Conservation (phyloP, 2,329 filamentous ascomycete species). For the Diaporthe sp. region DNA sequence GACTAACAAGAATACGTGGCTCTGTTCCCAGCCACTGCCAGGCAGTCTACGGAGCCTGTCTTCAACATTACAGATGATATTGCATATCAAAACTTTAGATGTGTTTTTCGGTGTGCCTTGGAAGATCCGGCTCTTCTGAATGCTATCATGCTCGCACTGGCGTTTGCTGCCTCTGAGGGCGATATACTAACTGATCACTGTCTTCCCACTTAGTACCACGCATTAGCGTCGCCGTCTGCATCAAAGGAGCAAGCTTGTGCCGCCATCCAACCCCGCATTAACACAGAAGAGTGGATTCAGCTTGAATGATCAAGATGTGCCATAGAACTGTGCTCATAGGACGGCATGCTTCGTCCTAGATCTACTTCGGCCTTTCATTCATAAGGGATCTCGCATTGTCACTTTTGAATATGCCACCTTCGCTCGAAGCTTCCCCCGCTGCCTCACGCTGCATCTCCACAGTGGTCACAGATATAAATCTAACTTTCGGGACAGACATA, state of each 20-base stretch:
- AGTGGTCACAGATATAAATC: conserved; percentile 53
- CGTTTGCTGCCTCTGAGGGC: too few species aligned
- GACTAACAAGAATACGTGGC: too few species aligned
- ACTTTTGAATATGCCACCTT: not conserved
- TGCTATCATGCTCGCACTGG: too few species aligned
- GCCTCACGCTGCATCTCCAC: not conserved
- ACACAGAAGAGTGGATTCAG: not conserved
- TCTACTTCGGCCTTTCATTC: not conserved
- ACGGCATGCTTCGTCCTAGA: not conserved
- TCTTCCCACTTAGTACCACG: not conserved
- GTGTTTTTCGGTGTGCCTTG: too few species aligned
- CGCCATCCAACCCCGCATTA: not conserved
- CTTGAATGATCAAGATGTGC: not conserved
- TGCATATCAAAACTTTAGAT: too few species aligned
- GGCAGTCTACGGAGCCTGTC: too few species aligned
- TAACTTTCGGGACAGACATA: conserved; percentile 46
- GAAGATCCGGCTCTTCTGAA: too few species aligned
- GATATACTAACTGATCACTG: too few species aligned
- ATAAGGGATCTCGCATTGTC: fast-evolving
- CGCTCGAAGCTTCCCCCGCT: not conserved
- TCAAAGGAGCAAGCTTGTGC: not conserved
- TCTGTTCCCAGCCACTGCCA: too few species aligned
- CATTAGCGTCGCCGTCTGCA: not conserved
- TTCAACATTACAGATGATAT: too few species aligned
- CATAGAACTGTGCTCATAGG: not conserved